Evolutionary conservation across 441 rosid genomes (phyloP), one percentile per base, ranked within the genome.

Genomic region (Euphorbia celastroides): DNA sequence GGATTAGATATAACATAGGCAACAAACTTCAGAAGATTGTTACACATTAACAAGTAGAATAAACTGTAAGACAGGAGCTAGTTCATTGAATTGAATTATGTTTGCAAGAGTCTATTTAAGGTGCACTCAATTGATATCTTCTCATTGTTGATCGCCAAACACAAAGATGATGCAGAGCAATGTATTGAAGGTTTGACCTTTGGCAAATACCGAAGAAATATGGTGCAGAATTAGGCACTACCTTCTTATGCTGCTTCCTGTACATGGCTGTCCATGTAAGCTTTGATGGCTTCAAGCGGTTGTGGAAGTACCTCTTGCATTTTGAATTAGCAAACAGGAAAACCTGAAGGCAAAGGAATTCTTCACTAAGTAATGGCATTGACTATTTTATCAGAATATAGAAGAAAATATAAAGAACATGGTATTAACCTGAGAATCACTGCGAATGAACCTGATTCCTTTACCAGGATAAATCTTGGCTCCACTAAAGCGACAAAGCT

Each of bases 401-500:
- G 6, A 5, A 16, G 31, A 3, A n/a, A 5, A 57, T 19, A 5
- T 17, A 17, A 8, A 42, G 28, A 0, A 23, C 25, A 0, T 2
- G 5, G 44, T 14, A 42, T 10, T 34, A 36, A 90, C 94, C 88
- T 91, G 97, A 75, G 97, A 91, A 79, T 91, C 96, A 17, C 90
- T 42, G 32, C 97, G 78, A 69, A 90, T 67, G 46, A 88, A 88
- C 78, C 95, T 83, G 72, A 90, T 90, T 19, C 97, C 97, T 25
- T 75, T 90, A 8, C 93, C 97, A 2, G 97, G 97, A 74, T 88
- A 91, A 20, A 89, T 88, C 86, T 88, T 88, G 13, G 80, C 83
- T 2, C 97, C 97, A 73, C 95, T 90, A 75, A 90, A 90, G 25
- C 95, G 90, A 72, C 95, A 90, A 26, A 90, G 88, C 74, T 88